Conservation (phyloP, 2,329 filamentous ascomycete species). For the Chrysosporium queenslandicum region DNA sequence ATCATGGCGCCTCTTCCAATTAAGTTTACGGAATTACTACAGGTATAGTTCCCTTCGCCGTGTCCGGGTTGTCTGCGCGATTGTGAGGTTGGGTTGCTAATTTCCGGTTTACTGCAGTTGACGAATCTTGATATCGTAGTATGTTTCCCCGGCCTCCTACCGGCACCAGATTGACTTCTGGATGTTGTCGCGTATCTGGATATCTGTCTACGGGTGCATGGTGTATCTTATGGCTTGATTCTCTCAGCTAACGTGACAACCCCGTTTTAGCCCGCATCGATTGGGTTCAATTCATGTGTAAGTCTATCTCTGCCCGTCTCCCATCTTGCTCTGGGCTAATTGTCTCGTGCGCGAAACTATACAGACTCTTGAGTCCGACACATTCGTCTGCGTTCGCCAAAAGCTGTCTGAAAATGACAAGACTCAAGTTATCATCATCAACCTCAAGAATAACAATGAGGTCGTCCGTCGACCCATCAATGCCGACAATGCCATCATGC, state of each 20-base stretch:
- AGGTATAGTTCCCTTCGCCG: slow-evolving; percentile 41
- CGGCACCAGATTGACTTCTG: no score
- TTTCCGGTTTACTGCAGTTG: slow-evolving; percentile 31
- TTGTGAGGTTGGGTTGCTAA: slow-evolving; percentile 13
- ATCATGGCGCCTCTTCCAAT: slow-evolving; percentile 63
- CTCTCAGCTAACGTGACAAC: not conserved
- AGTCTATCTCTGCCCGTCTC: slow-evolving; percentile 31
- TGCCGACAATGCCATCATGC: slow-evolving; percentile 99
- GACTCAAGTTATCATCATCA: slow-evolving; percentile 92
- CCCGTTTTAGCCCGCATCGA: slow-evolving; percentile 53
- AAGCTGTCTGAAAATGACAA: slow-evolving; percentile 75
- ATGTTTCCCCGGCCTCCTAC: no score
- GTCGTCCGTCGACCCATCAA: slow-evolving; percentile 92
- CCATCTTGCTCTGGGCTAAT: slow-evolving; percentile 14
- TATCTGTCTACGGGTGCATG: not conserved
- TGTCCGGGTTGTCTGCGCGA: not conserved
- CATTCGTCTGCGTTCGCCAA: slow-evolving; percentile 92
- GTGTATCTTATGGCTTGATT: not conserved
- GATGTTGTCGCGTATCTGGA: not conserved
- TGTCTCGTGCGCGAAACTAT: slow-evolving; percentile 14
- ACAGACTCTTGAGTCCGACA: slow-evolving; percentile 94
- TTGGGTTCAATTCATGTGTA: slow-evolving; percentile 83
- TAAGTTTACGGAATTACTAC: slow-evolving; percentile 84
- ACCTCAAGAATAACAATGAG: slow-evolving; percentile 96
- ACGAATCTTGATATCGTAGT: slow-evolving; percentile 46